A percentile compares a stretch with the other conserved stretches of the same genome.
Evolutionary conservation across 345 rosid genomes (phyloP).

Genomic region (Lepidium didymum): DNA sequence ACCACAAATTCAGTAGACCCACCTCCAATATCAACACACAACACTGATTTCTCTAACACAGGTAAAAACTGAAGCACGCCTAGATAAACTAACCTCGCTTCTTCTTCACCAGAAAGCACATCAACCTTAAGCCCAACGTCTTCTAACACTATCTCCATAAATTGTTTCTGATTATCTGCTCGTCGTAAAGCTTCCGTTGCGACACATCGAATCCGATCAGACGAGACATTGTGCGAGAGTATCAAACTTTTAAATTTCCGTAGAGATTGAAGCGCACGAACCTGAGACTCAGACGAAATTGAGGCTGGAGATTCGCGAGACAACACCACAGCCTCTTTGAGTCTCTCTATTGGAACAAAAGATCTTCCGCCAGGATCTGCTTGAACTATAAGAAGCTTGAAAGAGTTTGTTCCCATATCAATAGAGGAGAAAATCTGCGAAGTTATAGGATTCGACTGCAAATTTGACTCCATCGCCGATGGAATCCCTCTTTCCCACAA

Average conservation of each 20-base stretch:
- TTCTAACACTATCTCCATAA: slow-evolving; percentile 30
- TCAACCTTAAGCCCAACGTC: slow-evolving; percentile 34
- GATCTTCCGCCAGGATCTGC: slow-evolving; percentile 46
- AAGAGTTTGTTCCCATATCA: slow-evolving; percentile 70
- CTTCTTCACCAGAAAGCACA: slow-evolving; percentile 60
- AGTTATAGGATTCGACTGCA: background rate
- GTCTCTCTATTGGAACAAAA: slow-evolving; percentile 36
- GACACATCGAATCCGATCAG: slow-evolving; percentile 38
- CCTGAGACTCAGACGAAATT: slow-evolving; percentile 37
- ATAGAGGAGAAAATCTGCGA: slow-evolving; percentile 47
- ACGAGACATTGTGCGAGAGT: slow-evolving; percentile 25
- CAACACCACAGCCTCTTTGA: slow-evolving; percentile 39
- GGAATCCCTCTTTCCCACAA: background rate
- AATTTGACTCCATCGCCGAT: slow-evolving; percentile 21
- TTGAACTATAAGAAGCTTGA: slow-evolving; percentile 55
- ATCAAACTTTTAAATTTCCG: slow-evolving; percentile 33
- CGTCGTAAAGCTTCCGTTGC: slow-evolving; percentile 63
- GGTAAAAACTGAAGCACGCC: slow-evolving; percentile 65
- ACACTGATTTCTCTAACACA: slow-evolving; percentile 37
- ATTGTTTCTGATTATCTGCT: slow-evolving; percentile 38
- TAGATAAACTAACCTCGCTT: slow-evolving; percentile 46
- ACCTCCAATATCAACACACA: slow-evolving; percentile 65
- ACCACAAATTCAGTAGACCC: slow-evolving; percentile 67
- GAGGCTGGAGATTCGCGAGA: slow-evolving; percentile 43
- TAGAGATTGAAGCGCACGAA: slow-evolving; percentile 41